phyloP scores from a whole-genome alignment of 2,329 filamentous ascomycete genomes.

The Rutstroemia sydowiana region DNA sequence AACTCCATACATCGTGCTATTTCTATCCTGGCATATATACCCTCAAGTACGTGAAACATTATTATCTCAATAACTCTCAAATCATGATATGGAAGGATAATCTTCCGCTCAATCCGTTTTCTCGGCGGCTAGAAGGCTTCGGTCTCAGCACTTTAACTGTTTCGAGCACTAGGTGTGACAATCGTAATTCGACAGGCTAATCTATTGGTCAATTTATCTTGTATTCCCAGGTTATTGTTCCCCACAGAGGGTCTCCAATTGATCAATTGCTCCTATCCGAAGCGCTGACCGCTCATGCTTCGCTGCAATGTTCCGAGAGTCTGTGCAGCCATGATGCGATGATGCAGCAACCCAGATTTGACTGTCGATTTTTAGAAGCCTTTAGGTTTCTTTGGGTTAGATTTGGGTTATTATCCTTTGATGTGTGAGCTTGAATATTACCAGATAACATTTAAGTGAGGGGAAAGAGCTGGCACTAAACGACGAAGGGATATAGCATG shows the following conservation, averaged over 20 bases:
- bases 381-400: background rate
- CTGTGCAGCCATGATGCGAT: slow-evolving; percentile 15
- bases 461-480: background rate
- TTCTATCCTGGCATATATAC: background rate
- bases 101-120: slow-evolving; percentile 6
- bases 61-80: background rate
- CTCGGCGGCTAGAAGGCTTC: slow-evolving; percentile 40
- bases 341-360: slow-evolving; percentile 4
- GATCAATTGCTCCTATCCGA: slow-evolving; percentile 5
- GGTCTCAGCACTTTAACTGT: slow-evolving; percentile 19
- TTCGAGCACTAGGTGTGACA: background rate
- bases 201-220: slow-evolving; percentile 7
- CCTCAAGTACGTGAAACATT: background rate
- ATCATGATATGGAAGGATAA: background rate
- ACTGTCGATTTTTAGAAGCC: background rate
- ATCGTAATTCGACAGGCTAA: slow-evolving; percentile 10
- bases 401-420: background rate
- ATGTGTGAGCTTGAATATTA: no score
- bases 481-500: no score
- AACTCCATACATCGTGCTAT: background rate
- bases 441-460: background rate
- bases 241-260: slow-evolving; percentile 24
- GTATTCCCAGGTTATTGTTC: background rate
- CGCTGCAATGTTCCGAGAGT: slow-evolving; percentile 17
- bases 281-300: slow-evolving; percentile 16